A percentile compares a stretch with the other conserved stretches of the same genome.
Evolutionary conservation across 371 early-diverging fungal genomes (phyloP).

Genomic region (Mucor plumbeus): DNA sequence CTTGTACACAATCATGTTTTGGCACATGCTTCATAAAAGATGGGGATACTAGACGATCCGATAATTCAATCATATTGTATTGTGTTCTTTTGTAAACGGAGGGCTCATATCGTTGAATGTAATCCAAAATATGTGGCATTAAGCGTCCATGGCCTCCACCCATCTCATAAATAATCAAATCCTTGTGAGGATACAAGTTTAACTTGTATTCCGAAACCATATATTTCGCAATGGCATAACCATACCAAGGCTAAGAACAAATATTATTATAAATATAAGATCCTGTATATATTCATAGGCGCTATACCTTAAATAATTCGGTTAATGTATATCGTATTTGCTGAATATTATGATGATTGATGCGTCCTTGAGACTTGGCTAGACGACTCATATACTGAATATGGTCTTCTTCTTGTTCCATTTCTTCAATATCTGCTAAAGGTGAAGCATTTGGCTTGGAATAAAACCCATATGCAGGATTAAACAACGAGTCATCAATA

Average conservation of each 20-base stretch:
- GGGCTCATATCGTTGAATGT: conserved; percentile 77
- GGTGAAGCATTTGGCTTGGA: conserved; percentile 71
- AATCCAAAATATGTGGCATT: conserved; percentile 92
- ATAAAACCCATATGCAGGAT: conserved; percentile 92
- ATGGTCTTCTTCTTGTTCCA: conserved; percentile 21
- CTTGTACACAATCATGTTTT: conserved; percentile 64
- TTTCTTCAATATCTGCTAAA: conserved; percentile 4
- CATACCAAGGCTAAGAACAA: conserved; percentile 82
- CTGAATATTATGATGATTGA: conserved; percentile 14
- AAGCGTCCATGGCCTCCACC: conserved; percentile 97
- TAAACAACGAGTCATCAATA: conserved; percentile 89
- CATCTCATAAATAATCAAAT: conserved; percentile 91
- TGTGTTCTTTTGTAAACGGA: conserved; percentile 77
- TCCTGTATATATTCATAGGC: background rate
- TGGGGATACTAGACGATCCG: conserved; percentile 29
- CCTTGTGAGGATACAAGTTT: conserved; percentile 60
- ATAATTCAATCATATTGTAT: conserved; percentile 95
- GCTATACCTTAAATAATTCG: conserved; percentile 86
- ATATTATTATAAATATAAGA: too few relatives aligned
- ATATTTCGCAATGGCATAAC: conserved; percentile 90
- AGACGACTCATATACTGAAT: conserved; percentile 14
- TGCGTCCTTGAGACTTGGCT: conserved; percentile 13
- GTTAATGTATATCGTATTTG: conserved; percentile 98
- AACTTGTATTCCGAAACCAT: conserved; percentile 81
- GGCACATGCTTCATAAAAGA: conserved; percentile 11